Base-by-base conservation (phyloP, 139 green algal genomes). In the Pleodorina starrii region DNA sequence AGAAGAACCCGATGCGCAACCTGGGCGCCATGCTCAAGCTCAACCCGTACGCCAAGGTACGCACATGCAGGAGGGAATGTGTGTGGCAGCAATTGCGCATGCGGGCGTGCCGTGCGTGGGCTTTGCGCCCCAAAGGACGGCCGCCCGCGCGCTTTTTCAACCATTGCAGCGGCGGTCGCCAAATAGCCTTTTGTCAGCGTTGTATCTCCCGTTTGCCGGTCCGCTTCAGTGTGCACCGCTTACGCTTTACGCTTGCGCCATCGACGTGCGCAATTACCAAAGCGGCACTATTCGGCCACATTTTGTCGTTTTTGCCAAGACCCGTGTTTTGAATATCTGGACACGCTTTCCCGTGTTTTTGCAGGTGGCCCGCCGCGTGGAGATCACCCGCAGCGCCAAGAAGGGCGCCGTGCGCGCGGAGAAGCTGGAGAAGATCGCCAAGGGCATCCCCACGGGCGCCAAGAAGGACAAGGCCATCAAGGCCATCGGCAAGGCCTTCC, bases 1-100 rank as follows among this genome's bases (percentile, higher is more conserved):
- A 99, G 96, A 99, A 99, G 95, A 99, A 99, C 95, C 98, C 98
- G 6, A 93, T 99, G 75, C 97, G 97, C 93, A 99, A 99, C 96
- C 90, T 99, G 92, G 95, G 95, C 69, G 97, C 97, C 51, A 94
- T 99, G 94, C 89, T 99, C 76, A 98, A 98, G 95, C 96, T 99
- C 89, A 99, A 99, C 96, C 98, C 98, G 21, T 98, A 99, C 88
- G 97, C 97, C 87, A 94, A 94, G 89, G 89, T 92, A 82, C 36
- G 89, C n/a, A n/a, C n/a, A n/a, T n/a, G n/a, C n/a, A n/a, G n/a
- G 17, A 6, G 21, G 42, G 14, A 14, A 60, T 17, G 14, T 14
- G 51, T 60, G 51, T 60, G 17, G 51, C 51, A 76, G 16, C 36
- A 46, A 50, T 19, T 76, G 68, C 68, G n/a, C n/a, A n/a, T n/a